A percentile compares a stretch with the other conserved stretches of the same genome.
These are phyloP conservation scores for Fagopyrum esculentum DNA, from an alignment of 148 eudicot species.

Conservation along the genomic window DNA sequence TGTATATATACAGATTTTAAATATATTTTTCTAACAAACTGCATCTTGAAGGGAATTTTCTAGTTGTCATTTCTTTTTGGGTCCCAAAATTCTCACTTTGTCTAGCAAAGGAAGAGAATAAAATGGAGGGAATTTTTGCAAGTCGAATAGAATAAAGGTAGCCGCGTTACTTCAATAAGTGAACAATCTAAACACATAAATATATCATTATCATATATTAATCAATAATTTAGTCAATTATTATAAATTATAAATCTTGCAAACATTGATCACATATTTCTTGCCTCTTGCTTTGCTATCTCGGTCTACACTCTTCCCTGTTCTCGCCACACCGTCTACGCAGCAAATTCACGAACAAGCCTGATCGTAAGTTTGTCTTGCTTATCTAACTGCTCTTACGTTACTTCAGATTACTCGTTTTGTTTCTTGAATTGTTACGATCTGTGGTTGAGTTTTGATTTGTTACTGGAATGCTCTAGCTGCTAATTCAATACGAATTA, in stretches of 20 bases:
- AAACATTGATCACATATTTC: not conserved
- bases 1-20: no score
- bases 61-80: no score
- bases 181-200: not conserved
- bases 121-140: not conserved
- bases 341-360: not conserved
- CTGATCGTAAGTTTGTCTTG: not conserved
- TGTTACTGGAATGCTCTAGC: not conserved
- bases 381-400: not conserved
- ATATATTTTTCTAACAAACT: no score
- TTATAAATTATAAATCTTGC: not conserved
- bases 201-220: not conserved
- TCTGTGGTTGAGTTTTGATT: not conserved
- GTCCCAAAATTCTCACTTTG: no score
- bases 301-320: not conserved
- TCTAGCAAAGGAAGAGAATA: not conserved
- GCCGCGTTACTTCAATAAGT: not conserved
- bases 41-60: no score
- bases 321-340: slow-evolving; percentile 6
- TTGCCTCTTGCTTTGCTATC: not conserved
- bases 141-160: no score
- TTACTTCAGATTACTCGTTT: not conserved
- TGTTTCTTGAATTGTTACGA: not conserved
- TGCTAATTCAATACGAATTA: not conserved
- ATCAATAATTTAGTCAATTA: not conserved